Evolutionary conservation across 495 filamentous ascomycete genomes (phyloP), one percentile per base, ranked within the genome.

Genomic region (Trichoderma gamsii): DNA sequence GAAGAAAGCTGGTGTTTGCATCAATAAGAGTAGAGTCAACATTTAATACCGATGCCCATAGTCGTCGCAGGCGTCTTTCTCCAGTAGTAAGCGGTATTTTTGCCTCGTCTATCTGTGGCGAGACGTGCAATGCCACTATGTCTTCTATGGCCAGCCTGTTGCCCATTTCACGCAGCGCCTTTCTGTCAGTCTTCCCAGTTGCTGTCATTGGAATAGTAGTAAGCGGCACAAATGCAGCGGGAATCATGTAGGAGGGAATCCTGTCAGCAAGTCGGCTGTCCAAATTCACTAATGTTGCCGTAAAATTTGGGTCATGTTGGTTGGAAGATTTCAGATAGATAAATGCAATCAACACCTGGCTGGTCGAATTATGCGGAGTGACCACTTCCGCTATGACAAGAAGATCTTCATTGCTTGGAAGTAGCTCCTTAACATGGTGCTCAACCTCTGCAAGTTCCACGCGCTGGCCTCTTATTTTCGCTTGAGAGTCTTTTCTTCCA

Each of bases 1-100:
- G 64, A 68, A 82, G 78, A 70, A 82, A 82, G 71, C 65, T 75
- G 63, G 56, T 46, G 9, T 68, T 49, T 18, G 51, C 16, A 16
- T 49, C 32, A 4, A 68, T 68, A 21, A 23, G 13, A 8, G 3
- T 35, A 27, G 59, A 13, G 4, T 21, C 23, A 3, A 65, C 6
- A 7, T 46, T 12, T n/a, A 69, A 61, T 18, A 23, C 25, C n/a
- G 35, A 12, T 8, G 67, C 67, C 66, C 66, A 67, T 11, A 67
- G 66, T 11, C 11, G n/a, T 4, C 38, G 63, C 3, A 65, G 23
- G 7, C 35, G 35, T 38, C 35, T 38, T 38, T 38, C 35, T 38
- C 0, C 35, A 38, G 35, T 0, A 38, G 35, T 38, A 38, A 38
- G 35, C 5, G 35, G 35, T 7, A 7, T 4, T 38, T 38, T 46